These are phyloP conservation scores for Fusarium sororula DNA, from an alignment of 2,329 filamentous ascomycete genomes.

Conservation along the genomic window DNA sequence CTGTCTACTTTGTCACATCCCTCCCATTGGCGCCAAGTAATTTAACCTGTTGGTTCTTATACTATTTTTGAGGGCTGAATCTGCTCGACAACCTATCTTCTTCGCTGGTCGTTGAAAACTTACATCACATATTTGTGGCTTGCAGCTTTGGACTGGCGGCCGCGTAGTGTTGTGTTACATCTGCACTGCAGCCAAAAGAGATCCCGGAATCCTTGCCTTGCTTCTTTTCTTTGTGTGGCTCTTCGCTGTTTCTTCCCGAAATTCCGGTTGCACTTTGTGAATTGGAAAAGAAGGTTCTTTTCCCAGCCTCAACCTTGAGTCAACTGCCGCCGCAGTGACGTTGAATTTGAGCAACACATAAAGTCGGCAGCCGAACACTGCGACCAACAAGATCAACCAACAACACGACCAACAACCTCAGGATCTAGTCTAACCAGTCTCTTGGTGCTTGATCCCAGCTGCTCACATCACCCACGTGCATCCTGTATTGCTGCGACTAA, in stretches of 20 bases:
- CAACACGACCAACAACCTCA: not conserved
- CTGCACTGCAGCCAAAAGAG: slow-evolving; percentile 23
- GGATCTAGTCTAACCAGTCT: slow-evolving; percentile 3
- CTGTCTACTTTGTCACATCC: not conserved
- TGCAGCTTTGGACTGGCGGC: slow-evolving; percentile 25
- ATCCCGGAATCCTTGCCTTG: slow-evolving; percentile 22
- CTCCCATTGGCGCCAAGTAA: slow-evolving; percentile 8
- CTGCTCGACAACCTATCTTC: slow-evolving; percentile 9
- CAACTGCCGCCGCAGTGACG: not conserved
- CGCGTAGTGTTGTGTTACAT: slow-evolving; percentile 23
- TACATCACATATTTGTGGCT: slow-evolving; percentile 33
- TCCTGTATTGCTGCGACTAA: slow-evolving; percentile 36
- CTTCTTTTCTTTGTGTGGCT: slow-evolving; percentile 3
- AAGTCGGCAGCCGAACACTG: not conserved
- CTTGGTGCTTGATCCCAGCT: slow-evolving; percentile 14
- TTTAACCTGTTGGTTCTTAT: not conserved
- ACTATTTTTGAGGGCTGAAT: not conserved
- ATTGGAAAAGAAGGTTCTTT: not conserved
- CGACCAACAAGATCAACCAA: slow-evolving; percentile 12
- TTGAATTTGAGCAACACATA: not conserved
- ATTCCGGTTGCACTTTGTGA: not conserved
- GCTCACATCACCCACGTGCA: slow-evolving; percentile 37
- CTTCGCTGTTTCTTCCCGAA: slow-evolving; percentile 7
- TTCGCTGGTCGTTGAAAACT: slow-evolving; percentile 34
- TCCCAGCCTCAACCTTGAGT: not conserved